Conservation (phyloP, 768 basidiomycete genomes). For the Neoboletus subvelutipes region DNA sequence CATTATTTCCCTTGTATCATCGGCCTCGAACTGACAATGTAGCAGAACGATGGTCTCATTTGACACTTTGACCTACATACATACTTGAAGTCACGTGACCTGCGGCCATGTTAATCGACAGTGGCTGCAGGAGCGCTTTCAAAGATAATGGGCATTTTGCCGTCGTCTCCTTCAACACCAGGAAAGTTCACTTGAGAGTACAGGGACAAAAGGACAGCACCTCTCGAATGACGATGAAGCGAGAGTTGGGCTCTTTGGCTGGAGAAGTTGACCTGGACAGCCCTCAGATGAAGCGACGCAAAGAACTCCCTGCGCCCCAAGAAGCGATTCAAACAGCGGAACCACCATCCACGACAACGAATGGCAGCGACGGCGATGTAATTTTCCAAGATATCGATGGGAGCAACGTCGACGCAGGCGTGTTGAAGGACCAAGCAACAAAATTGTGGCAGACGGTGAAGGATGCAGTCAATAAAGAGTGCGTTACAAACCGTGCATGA, state of each 20-base stretch:
- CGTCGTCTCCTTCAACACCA: constrained; percentile 28
- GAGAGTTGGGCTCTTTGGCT: constrained; percentile 44
- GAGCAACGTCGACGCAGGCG: constrained; percentile 24
- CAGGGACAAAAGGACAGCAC: constrained; percentile 10
- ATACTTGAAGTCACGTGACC: constrained; percentile 31
- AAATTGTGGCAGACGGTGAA: constrained; percentile 76
- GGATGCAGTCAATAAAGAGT: constrained; percentile 88
- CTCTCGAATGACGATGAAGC: constrained; percentile 46
- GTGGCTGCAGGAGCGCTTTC: constrained; percentile 28
- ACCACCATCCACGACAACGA: constrained; percentile 32
- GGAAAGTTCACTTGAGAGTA: constrained; percentile 28
- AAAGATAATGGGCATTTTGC: constrained; percentile 35
- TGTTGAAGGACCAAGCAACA: constrained; percentile 64
- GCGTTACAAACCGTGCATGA: constrained; percentile 52
- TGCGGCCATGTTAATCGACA: constrained; percentile 17
- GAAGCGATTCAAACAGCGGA: constrained; percentile 40
- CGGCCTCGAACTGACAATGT: not conserved
- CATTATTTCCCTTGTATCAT: not conserved
- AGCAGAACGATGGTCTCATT: no score
- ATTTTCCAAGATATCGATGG: constrained; percentile 21
- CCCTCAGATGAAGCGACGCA: constrained; percentile 53
- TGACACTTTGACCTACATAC: not conserved
- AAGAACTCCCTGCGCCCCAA: constrained; percentile 37
- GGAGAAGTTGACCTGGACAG: constrained; percentile 42
- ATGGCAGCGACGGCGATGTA: constrained; percentile 25